Evolutionary conservation across 2,329 filamentous ascomycete genomes (phyloP), one percentile per base, ranked within the genome.

Genomic region (Tolypocladium tundrense): DNA sequence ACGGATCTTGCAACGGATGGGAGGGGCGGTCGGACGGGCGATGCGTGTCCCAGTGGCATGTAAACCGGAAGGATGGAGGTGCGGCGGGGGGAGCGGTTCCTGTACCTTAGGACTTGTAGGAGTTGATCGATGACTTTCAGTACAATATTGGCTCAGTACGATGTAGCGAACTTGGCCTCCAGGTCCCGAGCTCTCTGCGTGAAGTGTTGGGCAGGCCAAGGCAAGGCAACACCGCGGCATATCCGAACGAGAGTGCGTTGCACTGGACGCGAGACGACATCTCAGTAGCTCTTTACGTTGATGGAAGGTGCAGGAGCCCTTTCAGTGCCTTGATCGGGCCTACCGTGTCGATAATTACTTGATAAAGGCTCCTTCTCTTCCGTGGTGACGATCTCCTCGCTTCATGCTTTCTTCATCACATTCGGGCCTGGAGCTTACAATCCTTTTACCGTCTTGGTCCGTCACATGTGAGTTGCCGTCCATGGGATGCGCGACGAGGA

Each of bases 1-100:
- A 62, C 63, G 69, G 70, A 71, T 69, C 63, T 68, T 66, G 59
- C 57, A 39, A 51, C 31, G 58, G 54, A 56, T 31, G 60, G 55
- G 55, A 52, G 54, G 53, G 45, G 57, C 55, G 55, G 51, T 41
- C 57, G 56, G 58, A 40, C 39, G 53, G 57, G 58, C 51, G 60
- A 57, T 27, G 54, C 43, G 58, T 58, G 56, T 59, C 58, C 57
- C 37, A 57, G 58, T 58, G 58, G 62, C 58, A 62, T 63, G 61
- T 63, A 63, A 60, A 59, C 55, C 58, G 60, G 54, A 41, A 58
- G 58, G 51, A 37, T 9, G 35, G 39, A 24, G 37, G 33, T 10
- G 9, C 21, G 37, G 53, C 24, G 60, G 33, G 37, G 53, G 54
- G 24, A n/a, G 59, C 54, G 51, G n/a, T 39, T 56, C 39, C 35